Base-by-base conservation (phyloP, 2,329 filamentous ascomycete genomes). In the Passalora sequoiae region DNA sequence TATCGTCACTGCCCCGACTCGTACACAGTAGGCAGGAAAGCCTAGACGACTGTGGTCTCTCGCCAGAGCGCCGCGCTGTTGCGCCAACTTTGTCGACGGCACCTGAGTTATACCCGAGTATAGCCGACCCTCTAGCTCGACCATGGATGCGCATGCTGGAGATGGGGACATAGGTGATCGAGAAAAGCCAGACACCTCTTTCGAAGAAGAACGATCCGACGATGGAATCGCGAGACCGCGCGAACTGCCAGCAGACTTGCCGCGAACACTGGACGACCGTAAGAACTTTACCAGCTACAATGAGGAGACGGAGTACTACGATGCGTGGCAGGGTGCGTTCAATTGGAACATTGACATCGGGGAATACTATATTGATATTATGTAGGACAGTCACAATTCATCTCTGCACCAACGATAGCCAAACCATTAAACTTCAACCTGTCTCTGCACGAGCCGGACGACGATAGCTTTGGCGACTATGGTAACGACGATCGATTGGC, bases 271-370 rank as follows among this genome's bases (percentile, higher is more conserved):
- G 43, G 84, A 98, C 66, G 92, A 98, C 70, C 81, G 92, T 48
- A 79, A 83, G 56, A 75, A 75, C 59, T 77, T 84, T 24, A 77
- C 81, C 3, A 74, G 66, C 35, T 80, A 83, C 50, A 77, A 82
- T 51, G 76, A 84, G 43, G 92, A 97, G 73, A 95, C 89, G 29
- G 92, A 97, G 73, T 88, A 96, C 71, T 98, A 97, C 66, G 92
- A 98, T 76, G 92, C 88, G 56, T 98, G 92, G 92, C 89, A 97
- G 82, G 91, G 91, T 84, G 65, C 63, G 74, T 50, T n/a, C n/a
- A n/a, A n/a, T n/a, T n/a, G n/a, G n/a, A n/a, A n/a, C 21, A 38
- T 54, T 42, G 75, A 55, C 50, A 8, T 69, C 46, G 46, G 7
- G 8, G 31, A 9, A 16, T 16, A 38, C 4, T 24, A 20, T 39